phyloP scores from a whole-genome alignment of 805 yeast genomes.

The Hyphopichia homilentoma region DNA sequence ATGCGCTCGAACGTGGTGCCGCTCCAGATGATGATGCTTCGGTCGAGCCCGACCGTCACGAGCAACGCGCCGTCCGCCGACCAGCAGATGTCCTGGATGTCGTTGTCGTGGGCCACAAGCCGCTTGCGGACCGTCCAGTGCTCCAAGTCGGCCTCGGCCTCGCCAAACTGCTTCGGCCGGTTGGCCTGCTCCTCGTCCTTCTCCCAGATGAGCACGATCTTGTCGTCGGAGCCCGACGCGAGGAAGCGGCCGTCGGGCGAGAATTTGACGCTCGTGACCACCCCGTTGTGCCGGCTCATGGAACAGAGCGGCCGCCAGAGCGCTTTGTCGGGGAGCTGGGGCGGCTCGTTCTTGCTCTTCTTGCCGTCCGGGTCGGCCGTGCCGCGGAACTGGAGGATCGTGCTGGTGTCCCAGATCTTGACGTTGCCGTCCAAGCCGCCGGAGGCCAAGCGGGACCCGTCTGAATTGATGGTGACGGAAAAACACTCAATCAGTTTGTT shows the following conservation, averaged over 20 bases:
- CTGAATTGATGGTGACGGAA: conserved; percentile 74
- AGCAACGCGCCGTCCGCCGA: conserved; percentile 89
- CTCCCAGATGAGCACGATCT: conserved; percentile 89
- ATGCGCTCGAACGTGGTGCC: conserved; percentile 88
- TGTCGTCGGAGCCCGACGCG: conserved; percentile 95
- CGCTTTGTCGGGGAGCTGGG: conserved; percentile 16
- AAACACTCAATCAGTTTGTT: conserved; percentile 79
- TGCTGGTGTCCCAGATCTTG: conserved; percentile 75
- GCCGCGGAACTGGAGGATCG: conserved; percentile 43
- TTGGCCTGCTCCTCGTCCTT: conserved; percentile 65
- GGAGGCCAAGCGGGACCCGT: conserved; percentile 82
- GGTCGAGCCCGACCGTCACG: conserved; percentile 91
- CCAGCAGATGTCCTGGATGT: conserved; percentile 97
- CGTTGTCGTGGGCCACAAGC: conserved; percentile 95
- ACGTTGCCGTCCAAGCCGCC: conserved; percentile 93
- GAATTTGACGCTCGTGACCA: conserved; percentile 89
- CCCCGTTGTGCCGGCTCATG: conserved; percentile 95
- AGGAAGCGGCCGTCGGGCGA: conserved; percentile 88
- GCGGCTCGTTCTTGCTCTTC: conserved; percentile 9
- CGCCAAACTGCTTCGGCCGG: conserved; percentile 64
- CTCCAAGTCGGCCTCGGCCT: conserved; percentile 68
- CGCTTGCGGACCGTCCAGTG: conserved; percentile 94
- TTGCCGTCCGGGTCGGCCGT: conserved; percentile 6
- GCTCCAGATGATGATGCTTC: conserved; percentile 91
- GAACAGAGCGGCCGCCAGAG: conserved; percentile 64